phyloP scores from a whole-genome alignment of 2,329 filamentous ascomycete genomes.

The Myriosclerotinia duriaeana region DNA sequence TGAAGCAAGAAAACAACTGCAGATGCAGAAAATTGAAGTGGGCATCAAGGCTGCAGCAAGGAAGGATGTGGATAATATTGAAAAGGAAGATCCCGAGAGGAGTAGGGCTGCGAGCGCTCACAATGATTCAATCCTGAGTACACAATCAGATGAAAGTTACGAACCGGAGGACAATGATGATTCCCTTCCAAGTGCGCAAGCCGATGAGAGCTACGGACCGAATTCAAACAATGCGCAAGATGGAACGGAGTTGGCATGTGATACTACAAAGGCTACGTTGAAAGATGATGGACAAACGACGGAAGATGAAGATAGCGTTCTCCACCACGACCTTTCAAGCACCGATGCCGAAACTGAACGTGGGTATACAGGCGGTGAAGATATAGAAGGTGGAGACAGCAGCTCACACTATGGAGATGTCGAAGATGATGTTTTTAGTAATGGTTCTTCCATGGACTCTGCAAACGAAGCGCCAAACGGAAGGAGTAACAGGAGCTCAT shows the following conservation, averaged over 20 bases:
- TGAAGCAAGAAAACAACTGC: conserved; percentile 32
- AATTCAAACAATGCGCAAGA: conserved; percentile 29
- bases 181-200: conserved; percentile 27
- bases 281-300: conserved; percentile 31
- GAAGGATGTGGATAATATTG: conserved; percentile 51
- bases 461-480: conserved; percentile 29
- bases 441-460: conserved; percentile 36
- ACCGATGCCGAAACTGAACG: conserved; percentile 15
- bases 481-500: conserved; percentile 15
- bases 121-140: conserved; percentile 41
- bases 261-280: conserved; percentile 26
- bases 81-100: conserved; percentile 40
- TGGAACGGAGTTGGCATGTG: conserved; percentile 31
- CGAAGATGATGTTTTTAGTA: conserved; percentile 42
- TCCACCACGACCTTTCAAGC: conserved; percentile 17
- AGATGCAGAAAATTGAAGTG: conserved; percentile 47
- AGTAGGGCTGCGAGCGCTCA: conserved; percentile 24
- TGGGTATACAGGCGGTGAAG: not conserved
- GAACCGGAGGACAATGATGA: conserved; percentile 29
- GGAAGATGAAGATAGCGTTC: conserved; percentile 18
- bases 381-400: conserved; percentile 33
- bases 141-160: conserved; percentile 39
- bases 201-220: conserved; percentile 37
- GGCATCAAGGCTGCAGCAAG: conserved; percentile 54
- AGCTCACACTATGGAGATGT: conserved; percentile 41